Evolutionary conservation across 495 filamentous ascomycete genomes (phyloP).

Genomic region (Hypoxylon intermedium): DNA sequence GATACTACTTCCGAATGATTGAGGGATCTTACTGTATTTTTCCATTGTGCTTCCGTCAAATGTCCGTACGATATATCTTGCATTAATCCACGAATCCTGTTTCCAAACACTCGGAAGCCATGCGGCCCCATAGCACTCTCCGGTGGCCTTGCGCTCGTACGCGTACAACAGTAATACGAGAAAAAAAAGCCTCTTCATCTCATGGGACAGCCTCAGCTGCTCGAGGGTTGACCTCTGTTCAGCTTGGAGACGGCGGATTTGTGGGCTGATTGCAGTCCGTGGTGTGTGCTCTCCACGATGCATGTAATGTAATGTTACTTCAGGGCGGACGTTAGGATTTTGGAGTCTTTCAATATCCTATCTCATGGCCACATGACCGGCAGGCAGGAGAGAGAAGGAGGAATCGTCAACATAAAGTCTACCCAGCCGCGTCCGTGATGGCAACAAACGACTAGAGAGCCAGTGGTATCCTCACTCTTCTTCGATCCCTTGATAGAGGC

Average conservation of each 20-base stretch:
- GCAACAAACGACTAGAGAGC: neutral
- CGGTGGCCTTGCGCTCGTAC: conserved; percentile 8
- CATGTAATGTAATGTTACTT: conserved; percentile 32
- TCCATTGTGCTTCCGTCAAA: neutral
- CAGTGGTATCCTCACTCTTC: conserved; percentile 23
- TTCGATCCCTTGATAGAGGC: conserved; percentile 5
- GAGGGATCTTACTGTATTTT: conserved; percentile 1
- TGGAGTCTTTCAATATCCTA: conserved; percentile 2
- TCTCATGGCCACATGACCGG: conserved; percentile 17
- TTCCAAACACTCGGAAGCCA: conserved; percentile 8
- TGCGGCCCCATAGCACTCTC: conserved; percentile 15
- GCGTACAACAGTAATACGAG: conserved; percentile 31
- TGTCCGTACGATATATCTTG: conserved; percentile 2
- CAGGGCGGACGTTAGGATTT: conserved; percentile 10
- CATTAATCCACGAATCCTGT: conserved; percentile 17
- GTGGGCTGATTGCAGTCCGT: conserved; percentile 19
- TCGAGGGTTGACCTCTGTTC: conserved; percentile 8
- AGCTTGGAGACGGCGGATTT: conserved; percentile 3
- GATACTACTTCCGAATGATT: conserved; percentile 8
- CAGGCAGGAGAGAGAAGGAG: conserved; percentile 6
- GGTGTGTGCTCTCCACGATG: conserved; percentile 9
- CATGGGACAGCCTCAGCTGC: conserved; percentile 5
- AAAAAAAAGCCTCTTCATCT: conserved; percentile 6
- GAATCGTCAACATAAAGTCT: conserved; percentile 21
- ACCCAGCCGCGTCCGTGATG: conserved; percentile 6